Base-by-base conservation (phyloP, 2,329 filamentous ascomycete species). In the Lomentospora prolificans region DNA sequence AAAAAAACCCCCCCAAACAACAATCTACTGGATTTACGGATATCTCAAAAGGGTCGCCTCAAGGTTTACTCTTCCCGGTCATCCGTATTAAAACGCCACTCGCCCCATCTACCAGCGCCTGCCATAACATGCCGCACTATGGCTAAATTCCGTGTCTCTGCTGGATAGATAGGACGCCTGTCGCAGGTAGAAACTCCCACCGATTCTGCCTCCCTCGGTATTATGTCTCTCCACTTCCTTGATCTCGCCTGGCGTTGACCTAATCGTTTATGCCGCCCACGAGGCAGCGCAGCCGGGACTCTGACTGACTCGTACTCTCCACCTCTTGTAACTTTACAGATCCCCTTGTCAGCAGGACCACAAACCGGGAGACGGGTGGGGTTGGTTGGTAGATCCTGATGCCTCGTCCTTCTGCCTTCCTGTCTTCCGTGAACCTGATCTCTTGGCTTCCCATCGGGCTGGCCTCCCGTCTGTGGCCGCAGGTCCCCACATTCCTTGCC, bases 121-220 rank as follows among this genome's bases (percentile, higher is more conserved):
- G 44, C 44, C 44, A 48, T 48, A 48, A 48, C 44, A 10, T 48
- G 44, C 44, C 44, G 44, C 44, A 48, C 44, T 48, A 48, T 48
- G 44, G 44, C 22, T 48, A 48, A 48, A 48, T 48, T 48, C 44
- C 22, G 30, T 22, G 6, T 19, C 22, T 48, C 44, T 48, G 44
- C 44, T 48, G 44, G 44, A 25, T 48, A 48, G 44, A 48, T 48
- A n/a, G 44, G 19, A 48, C 44, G 10, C 22, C 44, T 22, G 44
- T 48, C 44, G 22, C 44, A 48, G 44, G 17, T 48, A 48, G 44
- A 48, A 48, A 33, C 19, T 48, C 22, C 44, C 44, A 48, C 44
- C 44, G 22, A n/a, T 22, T 25, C 44, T 25, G 44, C 44, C 19
- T 12, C 44, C 19, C 4, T 48, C 44, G 44, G 44, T 48, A 48